Evolutionary conservation across 495 filamentous ascomycete genomes (phyloP).

Genomic region (Lindgomyces ingoldianus): DNA sequence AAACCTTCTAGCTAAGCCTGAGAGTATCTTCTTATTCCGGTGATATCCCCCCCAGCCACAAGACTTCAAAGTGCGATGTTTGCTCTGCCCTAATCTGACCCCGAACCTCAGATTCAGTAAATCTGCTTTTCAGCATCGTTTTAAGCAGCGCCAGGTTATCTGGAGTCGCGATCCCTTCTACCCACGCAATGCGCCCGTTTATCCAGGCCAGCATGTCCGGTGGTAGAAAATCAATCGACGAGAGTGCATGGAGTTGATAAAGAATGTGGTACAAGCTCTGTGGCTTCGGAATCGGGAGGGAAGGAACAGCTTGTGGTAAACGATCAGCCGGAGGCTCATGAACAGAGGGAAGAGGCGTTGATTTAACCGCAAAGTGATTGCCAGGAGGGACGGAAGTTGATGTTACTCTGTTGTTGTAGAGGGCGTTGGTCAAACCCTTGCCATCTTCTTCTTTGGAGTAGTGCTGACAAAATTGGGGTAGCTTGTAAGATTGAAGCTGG

Average conservation of each 20-base stretch:
- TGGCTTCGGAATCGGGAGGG: neutral
- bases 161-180: neutral
- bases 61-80: neutral
- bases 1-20: neutral
- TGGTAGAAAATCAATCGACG: neutral
- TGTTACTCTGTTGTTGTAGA: too few relatives aligned
- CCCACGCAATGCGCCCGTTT: neutral
- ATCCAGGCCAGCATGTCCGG: constrained; percentile 10
- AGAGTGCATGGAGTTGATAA: constrained; percentile 4
- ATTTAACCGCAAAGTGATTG: neutral
- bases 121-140: constrained; percentile 10
- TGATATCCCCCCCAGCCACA: neutral
- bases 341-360: neutral
- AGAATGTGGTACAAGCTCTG: constrained; percentile 14
- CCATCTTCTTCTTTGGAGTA: neutral
- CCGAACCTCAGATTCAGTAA: neutral
- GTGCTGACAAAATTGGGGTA: neutral
- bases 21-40: neutral
- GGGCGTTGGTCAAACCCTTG: too few relatives aligned
- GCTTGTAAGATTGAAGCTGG: constrained; percentile 1
- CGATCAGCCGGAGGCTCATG: neutral
- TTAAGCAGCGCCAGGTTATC: constrained; percentile 12
- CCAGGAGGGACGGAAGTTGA: too few relatives aligned
- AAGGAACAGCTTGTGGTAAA: neutral
- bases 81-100: neutral